These are phyloP conservation scores for Castanea sativa DNA, from an alignment of 306 rosid genomes.

Conservation along the genomic window DNA sequence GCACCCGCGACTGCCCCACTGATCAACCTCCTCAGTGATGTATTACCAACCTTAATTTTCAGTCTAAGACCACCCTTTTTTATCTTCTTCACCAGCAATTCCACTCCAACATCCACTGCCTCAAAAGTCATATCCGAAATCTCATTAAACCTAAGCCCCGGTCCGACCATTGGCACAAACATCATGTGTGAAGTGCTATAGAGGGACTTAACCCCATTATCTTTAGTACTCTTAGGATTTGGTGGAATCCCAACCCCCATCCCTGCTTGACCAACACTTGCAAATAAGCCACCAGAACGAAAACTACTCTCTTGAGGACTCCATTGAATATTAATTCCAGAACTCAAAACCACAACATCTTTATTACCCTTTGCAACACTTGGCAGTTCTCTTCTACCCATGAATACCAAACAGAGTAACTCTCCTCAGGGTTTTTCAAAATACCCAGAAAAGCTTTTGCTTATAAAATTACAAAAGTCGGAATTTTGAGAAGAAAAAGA, in stretches of 20 bases:
- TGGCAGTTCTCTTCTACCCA: conserved; percentile 34
- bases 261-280: conserved; percentile 38
- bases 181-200: conserved; percentile 22
- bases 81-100: conserved; percentile 8
- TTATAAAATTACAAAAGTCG: neutral
- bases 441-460: conserved; percentile 5
- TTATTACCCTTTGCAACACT: conserved; percentile 20
- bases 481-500: conserved; percentile 2
- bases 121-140: conserved; percentile 13
- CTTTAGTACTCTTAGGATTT: conserved; percentile 11
- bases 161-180: conserved; percentile 18
- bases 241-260: conserved; percentile 28
- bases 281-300: conserved; percentile 25
- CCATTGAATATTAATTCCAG: conserved; percentile 40
- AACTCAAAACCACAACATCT: conserved; percentile 32
- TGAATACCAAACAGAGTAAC: conserved; percentile 9
- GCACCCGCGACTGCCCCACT: conserved; percentile 78
- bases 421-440: conserved; percentile 7
- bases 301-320: conserved; percentile 7
- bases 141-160: neutral
- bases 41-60: conserved; percentile 49
- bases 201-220: conserved; percentile 12
- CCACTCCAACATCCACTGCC: conserved; percentile 26
- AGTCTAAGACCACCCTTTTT: conserved; percentile 29
- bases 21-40: conserved; percentile 50